Evolutionary conservation across 202 grass and related monocot genomes (phyloP).

Genomic region (Elaeis oleifera): DNA sequence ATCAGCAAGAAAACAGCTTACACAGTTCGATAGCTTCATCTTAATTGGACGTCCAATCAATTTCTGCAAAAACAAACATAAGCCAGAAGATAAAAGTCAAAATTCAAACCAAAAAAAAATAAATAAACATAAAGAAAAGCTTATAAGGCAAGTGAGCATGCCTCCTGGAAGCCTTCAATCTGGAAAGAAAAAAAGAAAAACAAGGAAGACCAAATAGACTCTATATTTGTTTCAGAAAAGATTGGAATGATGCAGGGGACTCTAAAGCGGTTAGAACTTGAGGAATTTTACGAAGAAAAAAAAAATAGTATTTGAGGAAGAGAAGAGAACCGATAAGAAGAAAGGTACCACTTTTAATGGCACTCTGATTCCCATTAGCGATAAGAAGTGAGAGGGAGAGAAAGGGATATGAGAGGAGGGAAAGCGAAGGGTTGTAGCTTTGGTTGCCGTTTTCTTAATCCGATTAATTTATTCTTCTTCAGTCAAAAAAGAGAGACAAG

Average conservation of each 20-base stretch:
- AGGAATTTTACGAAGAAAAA: no score
- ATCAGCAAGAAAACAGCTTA: slow-evolving; percentile 5
- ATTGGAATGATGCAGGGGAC: no score
- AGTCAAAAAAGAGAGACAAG: slow-evolving; percentile 6
- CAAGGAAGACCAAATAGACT: no score
- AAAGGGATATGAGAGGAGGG: neutral
- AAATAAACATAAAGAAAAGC: neutral
- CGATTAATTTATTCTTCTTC: slow-evolving; percentile 2
- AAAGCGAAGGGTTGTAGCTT: neutral
- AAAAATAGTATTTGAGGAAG: no score
- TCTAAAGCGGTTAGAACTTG: no score
- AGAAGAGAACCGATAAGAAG: no score
- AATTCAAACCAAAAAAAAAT: neutral
- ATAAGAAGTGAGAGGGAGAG: neutral
- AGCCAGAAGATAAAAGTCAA: slow-evolving; percentile 12
- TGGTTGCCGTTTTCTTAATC: slow-evolving; percentile 6
- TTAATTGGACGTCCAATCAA: slow-evolving; percentile 10
- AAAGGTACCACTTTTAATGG: no score
- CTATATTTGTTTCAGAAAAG: no score
- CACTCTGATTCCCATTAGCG: no score
- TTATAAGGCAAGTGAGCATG: neutral
- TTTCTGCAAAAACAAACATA: slow-evolving; percentile 15
- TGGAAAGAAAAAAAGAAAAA: no score
- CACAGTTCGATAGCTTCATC: slow-evolving; percentile 27
- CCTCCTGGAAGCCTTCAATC: no score